These are phyloP conservation scores for Paragyromitra xinjiangensis DNA, from an alignment of 495 filamentous ascomycete species.

Conservation along the genomic window DNA sequence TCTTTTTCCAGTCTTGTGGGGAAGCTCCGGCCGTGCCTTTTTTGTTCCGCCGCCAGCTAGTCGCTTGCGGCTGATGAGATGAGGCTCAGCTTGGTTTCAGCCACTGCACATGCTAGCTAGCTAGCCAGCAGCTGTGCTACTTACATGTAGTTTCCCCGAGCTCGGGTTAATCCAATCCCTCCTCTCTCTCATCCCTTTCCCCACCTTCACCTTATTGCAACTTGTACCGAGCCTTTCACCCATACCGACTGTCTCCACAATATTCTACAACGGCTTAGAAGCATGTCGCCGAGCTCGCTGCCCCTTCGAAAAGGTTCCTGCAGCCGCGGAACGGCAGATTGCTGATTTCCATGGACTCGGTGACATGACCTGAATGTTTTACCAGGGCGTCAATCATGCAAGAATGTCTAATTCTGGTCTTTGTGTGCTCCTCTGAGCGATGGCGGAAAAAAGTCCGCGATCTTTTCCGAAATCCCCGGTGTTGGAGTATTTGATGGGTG, in stretches of 20 bases:
- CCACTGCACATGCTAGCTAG: conserved; percentile 26
- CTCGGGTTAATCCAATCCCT: conserved; percentile 21
- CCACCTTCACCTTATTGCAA: background rate
- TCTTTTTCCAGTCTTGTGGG: conserved; percentile 39
- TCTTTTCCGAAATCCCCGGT: conserved; percentile 30
- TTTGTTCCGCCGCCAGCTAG: conserved; percentile 33
- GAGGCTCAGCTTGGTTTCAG: conserved; percentile 25
- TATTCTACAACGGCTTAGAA: background rate
- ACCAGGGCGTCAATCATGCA: conserved; percentile 44
- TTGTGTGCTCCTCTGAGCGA: conserved; percentile 32
- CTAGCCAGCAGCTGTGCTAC: background rate
- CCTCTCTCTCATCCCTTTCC: background rate
- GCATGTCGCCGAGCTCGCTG: conserved; percentile 5
- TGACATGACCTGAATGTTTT: conserved; percentile 42
- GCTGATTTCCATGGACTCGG: conserved; percentile 48
- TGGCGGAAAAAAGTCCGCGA: conserved; percentile 23
- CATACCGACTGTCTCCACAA: background rate
- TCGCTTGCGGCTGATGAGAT: conserved; percentile 27
- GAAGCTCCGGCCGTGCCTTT: conserved; percentile 50
- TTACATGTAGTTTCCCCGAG: conserved; percentile 13
- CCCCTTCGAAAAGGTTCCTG: conserved; percentile 31
- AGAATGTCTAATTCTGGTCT: conserved; percentile 29
- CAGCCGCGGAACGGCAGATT: conserved; percentile 49
- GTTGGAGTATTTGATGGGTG: background rate
- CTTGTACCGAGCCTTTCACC: conserved; percentile 27